phyloP scores from a whole-genome alignment of 768 basidiomycete species.

The Boletus fagicola region DNA sequence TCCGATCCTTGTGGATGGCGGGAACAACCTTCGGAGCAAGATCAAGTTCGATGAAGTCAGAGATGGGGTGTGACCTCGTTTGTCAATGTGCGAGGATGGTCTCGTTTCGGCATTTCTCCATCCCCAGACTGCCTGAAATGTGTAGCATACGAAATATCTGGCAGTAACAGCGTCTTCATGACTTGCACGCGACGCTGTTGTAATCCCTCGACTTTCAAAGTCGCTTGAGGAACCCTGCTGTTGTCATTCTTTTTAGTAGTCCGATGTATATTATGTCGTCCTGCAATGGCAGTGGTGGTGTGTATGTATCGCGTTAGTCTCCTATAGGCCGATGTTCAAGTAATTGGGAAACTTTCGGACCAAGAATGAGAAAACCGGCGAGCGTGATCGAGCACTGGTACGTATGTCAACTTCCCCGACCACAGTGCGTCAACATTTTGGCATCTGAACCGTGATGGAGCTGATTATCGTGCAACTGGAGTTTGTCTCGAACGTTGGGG shows the following conservation, averaged over 20 bases:
- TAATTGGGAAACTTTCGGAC: neutral
- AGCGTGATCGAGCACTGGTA: neutral
- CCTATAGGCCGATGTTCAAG: neutral
- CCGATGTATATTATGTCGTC: neutral
- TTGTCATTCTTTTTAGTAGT: neutral
- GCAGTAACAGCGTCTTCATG: neutral
- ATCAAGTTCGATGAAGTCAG: no score
- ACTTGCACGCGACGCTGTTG: neutral
- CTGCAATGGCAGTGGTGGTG: no score
- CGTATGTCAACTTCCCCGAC: neutral
- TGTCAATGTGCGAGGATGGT: neutral
- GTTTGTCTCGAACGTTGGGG: neutral
- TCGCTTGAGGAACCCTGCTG: neutral
- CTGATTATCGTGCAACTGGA: neutral
- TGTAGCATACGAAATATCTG: neutral
- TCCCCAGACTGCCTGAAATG: neutral
- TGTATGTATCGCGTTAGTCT: neutral
- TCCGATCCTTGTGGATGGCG: neutral
- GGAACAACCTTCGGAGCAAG: slow-evolving; percentile 10
- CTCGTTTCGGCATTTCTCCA: neutral
- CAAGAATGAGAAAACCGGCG: neutral
- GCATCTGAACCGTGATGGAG: neutral
- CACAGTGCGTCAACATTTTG: neutral
- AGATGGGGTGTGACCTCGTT: neutral
- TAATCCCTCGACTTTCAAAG: neutral